These are phyloP conservation scores for Ilyonectria robusta DNA, from an alignment of 2,329 filamentous ascomycete species.

Conservation along the genomic window DNA sequence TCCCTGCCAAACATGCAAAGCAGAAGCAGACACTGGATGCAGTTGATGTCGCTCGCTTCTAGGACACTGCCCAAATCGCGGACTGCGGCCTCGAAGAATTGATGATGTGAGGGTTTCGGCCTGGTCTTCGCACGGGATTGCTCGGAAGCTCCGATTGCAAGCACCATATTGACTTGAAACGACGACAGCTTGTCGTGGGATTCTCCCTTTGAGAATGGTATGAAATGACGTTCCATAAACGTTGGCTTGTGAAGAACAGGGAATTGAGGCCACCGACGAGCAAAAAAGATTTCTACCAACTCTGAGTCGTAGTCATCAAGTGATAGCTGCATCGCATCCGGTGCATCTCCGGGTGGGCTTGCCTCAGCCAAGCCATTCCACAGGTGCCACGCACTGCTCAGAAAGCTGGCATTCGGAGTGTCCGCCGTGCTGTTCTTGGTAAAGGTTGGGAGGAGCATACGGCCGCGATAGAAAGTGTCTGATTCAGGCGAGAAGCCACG, in stretches of 20 bases:
- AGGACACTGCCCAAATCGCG: slow-evolving; percentile 36
- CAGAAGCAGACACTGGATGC: slow-evolving; percentile 37
- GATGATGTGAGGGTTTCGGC: slow-evolving; percentile 32
- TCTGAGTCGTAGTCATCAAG: slow-evolving; percentile 35
- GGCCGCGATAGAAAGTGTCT: slow-evolving; percentile 35
- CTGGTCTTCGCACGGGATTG: slow-evolving; percentile 32
- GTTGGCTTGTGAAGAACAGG: slow-evolving; percentile 41
- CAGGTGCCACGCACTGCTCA: slow-evolving; percentile 41
- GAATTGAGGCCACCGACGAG: slow-evolving; percentile 42
- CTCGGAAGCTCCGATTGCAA: slow-evolving; percentile 42
- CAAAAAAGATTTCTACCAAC: slow-evolving; percentile 39
- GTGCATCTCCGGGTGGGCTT: slow-evolving; percentile 31
- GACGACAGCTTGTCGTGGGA: slow-evolving; percentile 24
- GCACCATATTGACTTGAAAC: slow-evolving; percentile 43
- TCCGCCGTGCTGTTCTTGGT: slow-evolving; percentile 13
- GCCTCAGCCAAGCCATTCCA: slow-evolving; percentile 39
- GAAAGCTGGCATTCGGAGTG: slow-evolving; percentile 36
- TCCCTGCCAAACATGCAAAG: slow-evolving; percentile 43
- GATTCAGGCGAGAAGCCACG: not conserved
- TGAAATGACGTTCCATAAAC: slow-evolving; percentile 40
- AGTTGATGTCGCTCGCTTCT: slow-evolving; percentile 38
- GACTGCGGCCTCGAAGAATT: slow-evolving; percentile 39
- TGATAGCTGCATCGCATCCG: slow-evolving; percentile 22
- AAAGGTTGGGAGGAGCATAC: slow-evolving; percentile 43
- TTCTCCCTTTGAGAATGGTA: slow-evolving; percentile 33